phyloP scores from a whole-genome alignment of 345 rosid species.

The Bretschneidera sinensis region DNA sequence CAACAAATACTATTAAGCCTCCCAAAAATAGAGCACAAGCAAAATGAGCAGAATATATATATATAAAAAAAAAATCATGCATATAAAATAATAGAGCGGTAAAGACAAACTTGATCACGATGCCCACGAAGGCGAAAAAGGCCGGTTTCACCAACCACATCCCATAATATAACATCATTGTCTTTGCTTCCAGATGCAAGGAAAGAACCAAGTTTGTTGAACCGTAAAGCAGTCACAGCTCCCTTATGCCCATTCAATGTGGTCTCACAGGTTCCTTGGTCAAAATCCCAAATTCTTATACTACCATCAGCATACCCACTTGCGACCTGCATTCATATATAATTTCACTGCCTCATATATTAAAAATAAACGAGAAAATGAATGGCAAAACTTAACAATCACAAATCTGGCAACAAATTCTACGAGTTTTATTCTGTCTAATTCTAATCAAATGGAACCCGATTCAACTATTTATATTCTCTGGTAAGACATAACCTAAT shows the following conservation, averaged over 20 bases:
- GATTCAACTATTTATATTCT: background rate
- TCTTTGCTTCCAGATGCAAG: constrained; percentile 98
- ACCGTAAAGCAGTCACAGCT: constrained; percentile 70
- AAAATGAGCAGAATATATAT: no score
- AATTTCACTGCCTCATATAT: background rate
- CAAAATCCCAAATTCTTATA: constrained; percentile 84
- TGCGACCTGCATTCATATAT: constrained; percentile 33
- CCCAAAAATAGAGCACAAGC: background rate
- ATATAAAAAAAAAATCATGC: background rate
- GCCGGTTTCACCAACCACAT: constrained; percentile 82
- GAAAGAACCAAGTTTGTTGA: constrained; percentile 59
- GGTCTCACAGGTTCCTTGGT: constrained; percentile 71
- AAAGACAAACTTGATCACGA: constrained; percentile 72
- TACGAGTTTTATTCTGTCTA: background rate
- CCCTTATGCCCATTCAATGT: constrained; percentile 82
- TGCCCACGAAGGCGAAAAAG: constrained; percentile 86
- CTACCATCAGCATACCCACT: constrained; percentile 83
- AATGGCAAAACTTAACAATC: background rate
- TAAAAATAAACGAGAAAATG: no score
- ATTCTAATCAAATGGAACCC: background rate
- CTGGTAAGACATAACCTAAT: no score
- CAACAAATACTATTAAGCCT: background rate
- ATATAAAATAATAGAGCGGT: background rate
- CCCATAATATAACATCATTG: constrained; percentile 87
- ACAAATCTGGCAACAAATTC: no score